Percentiles rank a stretch among this genome's conserved stretches.
These are phyloP conservation scores for Hymenoscyphus salicellus DNA, from an alignment of 2,329 filamentous ascomycete genomes.

Conservation along the genomic window DNA sequence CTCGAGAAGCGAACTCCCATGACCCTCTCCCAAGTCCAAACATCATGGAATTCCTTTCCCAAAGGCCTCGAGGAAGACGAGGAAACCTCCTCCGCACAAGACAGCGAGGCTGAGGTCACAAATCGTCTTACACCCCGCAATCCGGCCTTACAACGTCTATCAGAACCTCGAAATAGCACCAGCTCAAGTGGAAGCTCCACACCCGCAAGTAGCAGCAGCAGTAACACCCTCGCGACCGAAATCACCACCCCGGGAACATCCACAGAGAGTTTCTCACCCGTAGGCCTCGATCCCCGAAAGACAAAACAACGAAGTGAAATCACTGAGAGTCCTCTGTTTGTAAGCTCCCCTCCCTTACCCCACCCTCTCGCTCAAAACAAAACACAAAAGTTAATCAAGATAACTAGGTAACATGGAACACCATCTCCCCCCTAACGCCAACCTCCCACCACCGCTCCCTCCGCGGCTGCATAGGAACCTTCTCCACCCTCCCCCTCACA, in stretches of 20 bases:
- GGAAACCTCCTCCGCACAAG: neutral
- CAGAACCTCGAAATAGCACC: conserved; percentile 14
- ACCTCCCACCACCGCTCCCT: conserved; percentile 46
- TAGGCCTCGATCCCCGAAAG: conserved; percentile 23
- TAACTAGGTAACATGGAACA: conserved; percentile 64
- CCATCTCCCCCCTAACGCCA: conserved; percentile 47
- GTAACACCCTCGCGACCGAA: conserved; percentile 4
- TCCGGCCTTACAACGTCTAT: conserved; percentile 22
- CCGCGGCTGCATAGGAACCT: conserved; percentile 95
- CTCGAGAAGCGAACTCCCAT: conserved; percentile 69
- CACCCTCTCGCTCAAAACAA: neutral
- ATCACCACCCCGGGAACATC: conserved; percentile 45
- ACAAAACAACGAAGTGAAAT: conserved; percentile 30
- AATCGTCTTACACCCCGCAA: conserved; percentile 13
- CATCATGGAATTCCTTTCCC: conserved; percentile 51
- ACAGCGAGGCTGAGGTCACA: conserved; percentile 1
- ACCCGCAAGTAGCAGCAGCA: conserved; percentile 17
- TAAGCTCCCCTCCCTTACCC: conserved; percentile 38
- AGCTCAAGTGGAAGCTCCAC: conserved; percentile 24
- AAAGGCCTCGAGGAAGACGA: conserved; percentile 35
- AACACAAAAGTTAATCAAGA: neutral
- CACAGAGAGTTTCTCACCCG: conserved; percentile 36
- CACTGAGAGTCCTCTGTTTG: conserved; percentile 73
- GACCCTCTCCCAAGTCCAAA: conserved; percentile 65
- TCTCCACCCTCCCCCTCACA: conserved; percentile 71